Conservation (phyloP, 495 filamentous ascomycete species). For the Chaetomidium leptoderma region DNA sequence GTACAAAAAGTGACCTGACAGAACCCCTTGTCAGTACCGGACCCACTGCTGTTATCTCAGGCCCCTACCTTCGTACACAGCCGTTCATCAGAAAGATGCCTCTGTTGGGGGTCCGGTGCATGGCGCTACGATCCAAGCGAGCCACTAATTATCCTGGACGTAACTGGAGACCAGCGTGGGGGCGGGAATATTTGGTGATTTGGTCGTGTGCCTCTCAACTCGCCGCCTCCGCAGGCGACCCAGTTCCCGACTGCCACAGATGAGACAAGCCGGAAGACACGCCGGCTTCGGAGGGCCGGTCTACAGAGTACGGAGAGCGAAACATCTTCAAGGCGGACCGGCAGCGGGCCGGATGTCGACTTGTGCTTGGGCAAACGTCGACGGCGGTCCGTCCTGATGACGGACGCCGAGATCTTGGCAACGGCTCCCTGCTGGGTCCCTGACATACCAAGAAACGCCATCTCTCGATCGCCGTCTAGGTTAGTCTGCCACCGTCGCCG, state of each 20-base stretch:
- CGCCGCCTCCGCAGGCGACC: not conserved
- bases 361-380: not conserved
- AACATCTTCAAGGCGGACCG: not conserved
- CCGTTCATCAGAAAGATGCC: not conserved
- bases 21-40: too few relatives aligned
- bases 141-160: not conserved
- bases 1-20: too few relatives aligned
- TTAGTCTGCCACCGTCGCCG: not conserved
- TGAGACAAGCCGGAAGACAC: not conserved
- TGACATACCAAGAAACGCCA: conserved; percentile 24
- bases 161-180: conserved; percentile 5
- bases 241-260: not conserved
- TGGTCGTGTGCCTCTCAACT: conserved; percentile 2
- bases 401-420: conserved; percentile 32
- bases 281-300: not conserved
- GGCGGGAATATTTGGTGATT: not conserved
- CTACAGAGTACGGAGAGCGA: not conserved
- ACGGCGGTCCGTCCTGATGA: conserved; percentile 11
- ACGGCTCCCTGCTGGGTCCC: conserved; percentile 27
- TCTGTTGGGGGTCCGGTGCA: conserved; percentile 18
- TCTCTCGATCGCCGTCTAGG: not conserved
- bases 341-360: not conserved
- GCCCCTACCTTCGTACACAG: too few relatives aligned
- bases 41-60: too few relatives aligned
- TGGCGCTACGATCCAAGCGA: too few relatives aligned